phyloP scores from a whole-genome alignment of 352 stramenopile species.

The Phytophthora gonapodyides region DNA sequence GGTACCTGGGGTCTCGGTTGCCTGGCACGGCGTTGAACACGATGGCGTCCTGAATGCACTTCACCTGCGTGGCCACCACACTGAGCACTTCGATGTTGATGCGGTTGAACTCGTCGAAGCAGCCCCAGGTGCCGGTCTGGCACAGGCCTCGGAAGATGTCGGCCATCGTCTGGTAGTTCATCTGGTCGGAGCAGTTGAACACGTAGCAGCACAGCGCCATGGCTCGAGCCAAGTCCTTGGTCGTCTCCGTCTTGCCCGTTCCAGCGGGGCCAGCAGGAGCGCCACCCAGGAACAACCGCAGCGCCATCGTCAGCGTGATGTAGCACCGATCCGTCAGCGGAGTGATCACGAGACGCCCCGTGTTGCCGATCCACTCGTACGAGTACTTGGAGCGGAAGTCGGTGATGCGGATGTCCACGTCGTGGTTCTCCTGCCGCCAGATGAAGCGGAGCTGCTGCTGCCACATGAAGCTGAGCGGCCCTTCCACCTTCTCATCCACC shows the following conservation, averaged over 20 bases:
- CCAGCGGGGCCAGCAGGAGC: slow-evolving; percentile 93
- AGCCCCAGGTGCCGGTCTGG: slow-evolving; percentile 87
- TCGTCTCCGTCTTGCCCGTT: slow-evolving; percentile 92
- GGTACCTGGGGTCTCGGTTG: slow-evolving; percentile 96
- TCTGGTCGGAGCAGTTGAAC: slow-evolving; percentile 91
- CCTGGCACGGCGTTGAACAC: slow-evolving; percentile 89
- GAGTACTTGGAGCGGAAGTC: slow-evolving; percentile 96
- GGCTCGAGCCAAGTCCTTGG: slow-evolving; percentile 82
- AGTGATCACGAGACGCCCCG: slow-evolving; percentile 94
- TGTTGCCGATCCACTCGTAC: slow-evolving; percentile 91
- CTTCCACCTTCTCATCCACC: slow-evolving; percentile 89
- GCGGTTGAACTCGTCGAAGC: slow-evolving; percentile 90
- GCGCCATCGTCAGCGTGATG: slow-evolving; percentile 96
- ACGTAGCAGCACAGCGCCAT: slow-evolving; percentile 90
- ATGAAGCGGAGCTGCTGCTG: slow-evolving; percentile 90
- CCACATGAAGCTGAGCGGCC: slow-evolving; percentile 87
- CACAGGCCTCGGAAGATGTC: slow-evolving; percentile 88
- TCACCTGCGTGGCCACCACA: slow-evolving; percentile 86
- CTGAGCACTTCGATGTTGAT: slow-evolving; percentile 91
- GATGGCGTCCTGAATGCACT: slow-evolving; percentile 87
- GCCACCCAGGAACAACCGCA: slow-evolving; percentile 96
- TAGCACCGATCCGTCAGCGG: slow-evolving; percentile 97
- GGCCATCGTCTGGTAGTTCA: slow-evolving; percentile 92
- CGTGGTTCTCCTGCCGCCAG: slow-evolving; percentile 93
- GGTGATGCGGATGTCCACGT: slow-evolving; percentile 97